Evolutionary conservation across 371 early-diverging fungal species (phyloP).

Genomic region (Mucor lusitanicus): DNA sequence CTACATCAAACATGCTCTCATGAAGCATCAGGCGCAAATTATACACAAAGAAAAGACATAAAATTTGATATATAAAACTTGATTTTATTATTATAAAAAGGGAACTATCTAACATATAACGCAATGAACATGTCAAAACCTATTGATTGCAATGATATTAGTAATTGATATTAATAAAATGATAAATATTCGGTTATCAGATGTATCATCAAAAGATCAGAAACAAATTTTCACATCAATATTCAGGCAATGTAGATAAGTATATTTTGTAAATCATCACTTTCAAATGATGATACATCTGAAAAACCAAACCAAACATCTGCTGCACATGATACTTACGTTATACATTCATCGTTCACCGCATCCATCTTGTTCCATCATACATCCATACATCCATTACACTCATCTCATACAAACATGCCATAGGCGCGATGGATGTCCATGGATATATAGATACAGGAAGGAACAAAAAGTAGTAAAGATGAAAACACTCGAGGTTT

Average conservation of each 20-base stretch:
- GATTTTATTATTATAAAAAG: background rate
- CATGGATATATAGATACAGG: background rate
- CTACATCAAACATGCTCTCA: no score
- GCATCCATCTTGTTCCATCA: background rate
- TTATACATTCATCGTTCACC: background rate
- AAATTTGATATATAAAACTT: background rate
- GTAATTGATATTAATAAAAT: background rate
- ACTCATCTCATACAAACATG: background rate
- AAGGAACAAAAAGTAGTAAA: no score
- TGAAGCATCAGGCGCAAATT: no score
- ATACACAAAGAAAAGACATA: background rate
- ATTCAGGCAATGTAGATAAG: conserved; percentile 30
- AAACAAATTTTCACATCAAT: conserved; percentile 19
- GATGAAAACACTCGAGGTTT: background rate
- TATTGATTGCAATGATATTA: background rate
- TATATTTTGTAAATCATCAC: conserved; percentile 19
- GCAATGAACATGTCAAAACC: background rate
- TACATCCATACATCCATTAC: background rate
- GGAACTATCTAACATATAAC: background rate
- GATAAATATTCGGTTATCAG: background rate
- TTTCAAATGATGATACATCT: conserved; percentile 3
- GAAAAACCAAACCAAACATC: background rate
- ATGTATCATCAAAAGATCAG: conserved; percentile 4
- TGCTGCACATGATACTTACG: background rate
- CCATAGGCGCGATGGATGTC: background rate